Evolutionary conservation across 306 rosid species (phyloP).

Genomic region (Gastrolobium bilobum): DNA sequence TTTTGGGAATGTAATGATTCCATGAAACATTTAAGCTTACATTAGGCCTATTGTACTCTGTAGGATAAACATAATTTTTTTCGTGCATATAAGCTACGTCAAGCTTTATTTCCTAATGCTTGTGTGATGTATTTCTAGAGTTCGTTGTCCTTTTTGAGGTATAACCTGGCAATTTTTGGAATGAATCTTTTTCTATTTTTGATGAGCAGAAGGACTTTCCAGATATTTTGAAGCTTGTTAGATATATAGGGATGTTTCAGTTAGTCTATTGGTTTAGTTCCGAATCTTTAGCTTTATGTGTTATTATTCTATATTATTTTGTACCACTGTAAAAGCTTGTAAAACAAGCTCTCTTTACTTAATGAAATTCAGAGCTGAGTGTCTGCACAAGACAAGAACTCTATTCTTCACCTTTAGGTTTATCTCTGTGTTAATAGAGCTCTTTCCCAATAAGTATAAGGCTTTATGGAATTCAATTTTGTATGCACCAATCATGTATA

Average conservation of each 20-base stretch:
- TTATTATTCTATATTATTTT: constrained; percentile 22
- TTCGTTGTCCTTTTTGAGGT: constrained; percentile 22
- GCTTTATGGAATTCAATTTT: constrained; percentile 12
- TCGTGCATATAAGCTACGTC: not conserved
- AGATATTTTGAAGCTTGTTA: not conserved
- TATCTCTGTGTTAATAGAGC: constrained; percentile 5
- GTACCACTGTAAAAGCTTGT: constrained; percentile 2
- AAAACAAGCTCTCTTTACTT: not conserved
- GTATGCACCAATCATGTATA: constrained; percentile 11
- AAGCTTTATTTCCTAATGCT: constrained; percentile 26
- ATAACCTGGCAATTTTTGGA: constrained; percentile 28
- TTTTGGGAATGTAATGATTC: constrained; percentile 25
- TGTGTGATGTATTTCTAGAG: constrained; percentile 17
- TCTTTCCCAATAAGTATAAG: constrained; percentile 23
- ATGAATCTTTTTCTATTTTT: constrained; percentile 9
- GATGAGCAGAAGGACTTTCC: constrained; percentile 1
- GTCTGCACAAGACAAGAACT: constrained; percentile 20
- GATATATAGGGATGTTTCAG: not conserved
- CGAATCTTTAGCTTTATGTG: constrained; percentile 1
- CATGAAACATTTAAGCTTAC: constrained; percentile 19
- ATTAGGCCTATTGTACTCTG: not conserved
- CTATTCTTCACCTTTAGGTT: constrained; percentile 24
- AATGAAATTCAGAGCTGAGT: not conserved
- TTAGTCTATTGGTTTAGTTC: not conserved
- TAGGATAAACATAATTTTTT: constrained; percentile 27